A percentile compares a stretch with the other conserved stretches of the same genome.
Evolutionary conservation across 2,329 filamentous ascomycete genomes (phyloP).

Genomic region (Raffaelea ambrosiae): DNA sequence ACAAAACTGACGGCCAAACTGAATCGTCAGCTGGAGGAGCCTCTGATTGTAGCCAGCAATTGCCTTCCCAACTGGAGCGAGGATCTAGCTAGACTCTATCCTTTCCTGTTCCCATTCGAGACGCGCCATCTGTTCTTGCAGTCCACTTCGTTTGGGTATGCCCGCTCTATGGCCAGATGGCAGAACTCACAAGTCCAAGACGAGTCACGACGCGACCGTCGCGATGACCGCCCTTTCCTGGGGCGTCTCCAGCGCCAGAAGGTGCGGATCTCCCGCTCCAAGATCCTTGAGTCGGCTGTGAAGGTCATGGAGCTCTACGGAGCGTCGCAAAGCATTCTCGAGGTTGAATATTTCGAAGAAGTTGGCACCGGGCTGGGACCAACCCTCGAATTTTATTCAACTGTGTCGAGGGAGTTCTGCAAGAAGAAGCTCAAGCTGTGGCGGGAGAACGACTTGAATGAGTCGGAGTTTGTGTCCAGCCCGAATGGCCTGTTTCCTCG

Average conservation of each 20-base stretch:
- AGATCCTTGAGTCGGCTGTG: conserved; percentile 90
- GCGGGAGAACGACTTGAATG: conserved; percentile 76
- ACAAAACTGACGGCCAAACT: conserved; percentile 97
- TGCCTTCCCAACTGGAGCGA: conserved; percentile 95
- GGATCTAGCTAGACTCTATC: conserved; percentile 85
- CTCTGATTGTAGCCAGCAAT: conserved; percentile 91
- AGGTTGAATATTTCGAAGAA: conserved; percentile 98
- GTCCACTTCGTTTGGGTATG: conserved; percentile 97
- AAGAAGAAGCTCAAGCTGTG: conserved; percentile 96
- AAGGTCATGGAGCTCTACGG: conserved; percentile 99
- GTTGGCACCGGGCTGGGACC: conserved; percentile 93
- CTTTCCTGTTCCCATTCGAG: conserved; percentile 97
- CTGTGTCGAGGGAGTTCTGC: conserved; percentile 91
- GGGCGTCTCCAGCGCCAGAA: conserved; percentile 92
- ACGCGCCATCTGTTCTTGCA: conserved; percentile 94
- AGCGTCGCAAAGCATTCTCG: conserved; percentile 88
- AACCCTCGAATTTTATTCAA: conserved; percentile 96
- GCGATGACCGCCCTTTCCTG: conserved; percentile 85
- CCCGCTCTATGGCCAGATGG: conserved; percentile 94
- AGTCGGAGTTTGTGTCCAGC: conserved; percentile 73
- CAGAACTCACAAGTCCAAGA: conserved; percentile 81
- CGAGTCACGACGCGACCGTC: conserved; percentile 71
- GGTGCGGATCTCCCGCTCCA: conserved; percentile 90
- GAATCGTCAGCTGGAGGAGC: conserved; percentile 93
- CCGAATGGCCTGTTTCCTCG: conserved; percentile 83